These are phyloP conservation scores for Symbiodinium pilosum DNA, from an alignment of 73 alveolate species.

Conservation along the genomic window DNA sequence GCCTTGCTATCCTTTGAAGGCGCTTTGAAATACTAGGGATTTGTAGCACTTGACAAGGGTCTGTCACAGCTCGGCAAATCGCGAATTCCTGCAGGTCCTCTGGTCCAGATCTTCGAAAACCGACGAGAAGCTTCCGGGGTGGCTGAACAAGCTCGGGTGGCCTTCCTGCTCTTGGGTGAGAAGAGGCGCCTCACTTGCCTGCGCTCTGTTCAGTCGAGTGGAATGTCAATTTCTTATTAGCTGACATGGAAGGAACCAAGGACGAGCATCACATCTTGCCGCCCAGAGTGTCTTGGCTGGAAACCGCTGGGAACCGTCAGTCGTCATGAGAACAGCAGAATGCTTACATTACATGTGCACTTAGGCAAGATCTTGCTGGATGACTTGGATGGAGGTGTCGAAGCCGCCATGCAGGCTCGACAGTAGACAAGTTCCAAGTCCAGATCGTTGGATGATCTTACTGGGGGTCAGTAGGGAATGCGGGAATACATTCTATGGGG, in stretches of 20 bases:
- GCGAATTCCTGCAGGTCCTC: conserved; percentile 3
- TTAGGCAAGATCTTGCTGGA: conserved; percentile 47
- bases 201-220: background rate
- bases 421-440: no score
- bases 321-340: no score
- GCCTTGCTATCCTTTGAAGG: conserved; percentile 55
- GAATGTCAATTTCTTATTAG: background rate
- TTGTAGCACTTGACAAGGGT: background rate
- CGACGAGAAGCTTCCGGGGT: conserved; percentile 56
- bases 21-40: background rate
- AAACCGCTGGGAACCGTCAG: background rate
- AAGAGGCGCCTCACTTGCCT: background rate
- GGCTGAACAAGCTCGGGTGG: conserved; percentile 58
- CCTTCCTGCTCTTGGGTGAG: conserved; percentile 56
- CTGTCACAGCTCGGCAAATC: background rate
- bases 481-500: background rate
- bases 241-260: conserved; percentile 33
- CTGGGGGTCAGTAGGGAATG: background rate
- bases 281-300: conserved; percentile 33
- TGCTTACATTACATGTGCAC: background rate
- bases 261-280: conserved; percentile 50
- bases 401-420: conserved; percentile 75
- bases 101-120: conserved; percentile 3
- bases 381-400: conserved; percentile 57
- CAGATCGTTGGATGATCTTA: no score